These are phyloP conservation scores for Solanum paucissectum DNA, from an alignment of 257 asterid species.

Conservation along the genomic window DNA sequence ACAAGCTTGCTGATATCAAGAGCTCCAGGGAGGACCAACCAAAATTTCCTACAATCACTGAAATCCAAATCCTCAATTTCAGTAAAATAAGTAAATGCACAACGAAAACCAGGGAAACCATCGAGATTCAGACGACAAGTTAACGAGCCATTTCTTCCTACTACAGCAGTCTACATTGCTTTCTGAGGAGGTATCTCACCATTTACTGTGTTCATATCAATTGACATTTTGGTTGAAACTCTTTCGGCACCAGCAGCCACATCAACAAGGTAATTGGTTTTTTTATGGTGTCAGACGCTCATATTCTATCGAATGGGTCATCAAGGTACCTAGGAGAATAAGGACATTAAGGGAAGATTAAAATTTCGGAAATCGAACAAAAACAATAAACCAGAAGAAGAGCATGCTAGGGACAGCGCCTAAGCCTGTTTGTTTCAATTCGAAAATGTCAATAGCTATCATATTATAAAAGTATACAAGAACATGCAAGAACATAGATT, in stretches of 20 bases:
- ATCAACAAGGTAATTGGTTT: slow-evolving; percentile 91
- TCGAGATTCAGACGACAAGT: no score
- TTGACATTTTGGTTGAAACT: slow-evolving; percentile 60
- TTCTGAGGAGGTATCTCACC: slow-evolving; percentile 75
- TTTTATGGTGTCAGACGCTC: slow-evolving; percentile 77
- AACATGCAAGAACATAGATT: neutral
- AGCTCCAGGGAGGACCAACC: slow-evolving; percentile 62
- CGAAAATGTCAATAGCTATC: neutral
- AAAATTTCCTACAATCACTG: slow-evolving; percentile 54
- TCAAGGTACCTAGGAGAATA: slow-evolving; percentile 60
- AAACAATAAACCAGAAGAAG: neutral
- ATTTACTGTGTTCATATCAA: slow-evolving; percentile 29
- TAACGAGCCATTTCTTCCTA: slow-evolving; percentile 83
- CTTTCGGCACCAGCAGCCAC: slow-evolving; percentile 88
- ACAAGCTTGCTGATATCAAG: slow-evolving; percentile 62
- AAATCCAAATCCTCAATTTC: slow-evolving; percentile 64
- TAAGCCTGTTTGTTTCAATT: neutral
- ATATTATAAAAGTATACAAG: neutral
- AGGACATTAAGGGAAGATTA: no score
- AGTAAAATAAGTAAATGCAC: no score
- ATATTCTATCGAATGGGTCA: slow-evolving; percentile 87
- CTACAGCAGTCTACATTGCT: slow-evolving; percentile 99
- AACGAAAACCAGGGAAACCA: no score
- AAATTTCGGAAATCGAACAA: neutral
- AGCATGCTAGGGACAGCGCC: neutral